Evolutionary conservation across 2,329 filamentous ascomycete species (phyloP).

Genomic region (Aspergillus awamori): DNA sequence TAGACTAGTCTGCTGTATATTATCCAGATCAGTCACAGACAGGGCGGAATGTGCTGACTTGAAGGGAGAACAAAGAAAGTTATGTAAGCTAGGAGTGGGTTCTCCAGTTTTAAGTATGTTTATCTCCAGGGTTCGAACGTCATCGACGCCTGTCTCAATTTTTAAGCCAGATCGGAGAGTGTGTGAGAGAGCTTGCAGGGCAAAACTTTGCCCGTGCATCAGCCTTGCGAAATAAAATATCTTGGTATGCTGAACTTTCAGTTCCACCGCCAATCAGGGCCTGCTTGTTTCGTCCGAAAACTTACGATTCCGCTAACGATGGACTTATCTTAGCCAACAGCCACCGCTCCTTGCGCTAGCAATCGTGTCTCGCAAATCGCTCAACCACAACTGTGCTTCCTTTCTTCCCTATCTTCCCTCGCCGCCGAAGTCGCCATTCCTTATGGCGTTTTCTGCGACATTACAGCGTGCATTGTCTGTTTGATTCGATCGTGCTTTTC

Average conservation of each 20-base stretch:
- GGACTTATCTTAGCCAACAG: constrained; percentile 23
- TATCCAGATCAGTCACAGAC: neutral
- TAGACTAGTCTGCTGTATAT: neutral
- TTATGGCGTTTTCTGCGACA: neutral
- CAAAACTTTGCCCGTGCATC: neutral
- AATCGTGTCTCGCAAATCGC: constrained; percentile 13
- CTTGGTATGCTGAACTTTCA: neutral
- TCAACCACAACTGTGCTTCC: neutral
- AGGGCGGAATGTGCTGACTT: neutral
- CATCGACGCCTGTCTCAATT: neutral
- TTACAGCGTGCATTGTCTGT: constrained; percentile 7
- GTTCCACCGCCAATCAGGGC: neutral
- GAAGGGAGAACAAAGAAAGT: neutral
- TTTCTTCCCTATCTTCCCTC: neutral
- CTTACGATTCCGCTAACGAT: constrained; percentile 6
- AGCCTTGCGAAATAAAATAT: neutral
- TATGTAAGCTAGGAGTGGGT: neutral
- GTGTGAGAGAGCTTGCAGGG: neutral
- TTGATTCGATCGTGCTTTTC: constrained; percentile 7
- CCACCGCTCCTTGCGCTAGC: constrained; percentile 29
- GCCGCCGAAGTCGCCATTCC: neutral
- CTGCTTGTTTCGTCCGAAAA: neutral
- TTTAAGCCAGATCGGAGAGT: neutral
- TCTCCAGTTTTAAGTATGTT: neutral
- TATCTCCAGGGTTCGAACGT: neutral